Percentiles rank a stretch among this genome's conserved stretches.
Conservation (phyloP, 2,329 filamentous ascomycete species). For the Verticillium nonalfalfae region DNA sequence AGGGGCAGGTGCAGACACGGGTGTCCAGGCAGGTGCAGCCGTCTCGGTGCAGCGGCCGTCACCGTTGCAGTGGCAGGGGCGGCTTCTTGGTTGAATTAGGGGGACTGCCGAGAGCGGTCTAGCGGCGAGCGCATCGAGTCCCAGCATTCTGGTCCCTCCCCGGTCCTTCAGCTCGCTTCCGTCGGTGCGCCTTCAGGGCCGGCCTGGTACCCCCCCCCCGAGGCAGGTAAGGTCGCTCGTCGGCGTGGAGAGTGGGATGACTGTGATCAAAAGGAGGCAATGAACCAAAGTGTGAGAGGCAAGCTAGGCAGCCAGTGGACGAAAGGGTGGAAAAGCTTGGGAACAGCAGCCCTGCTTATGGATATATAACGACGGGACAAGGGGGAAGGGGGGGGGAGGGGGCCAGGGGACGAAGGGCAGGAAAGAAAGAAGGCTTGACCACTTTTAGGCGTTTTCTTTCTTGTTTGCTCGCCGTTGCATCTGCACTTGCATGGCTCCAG, state of each 20-base stretch:
- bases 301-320: no score
- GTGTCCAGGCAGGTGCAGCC: slow-evolving; percentile 2
- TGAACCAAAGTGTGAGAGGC: no score
- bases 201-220: no score
- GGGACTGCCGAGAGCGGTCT: slow-evolving; percentile 3
- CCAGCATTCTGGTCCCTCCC: slow-evolving; percentile 6
- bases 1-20: slow-evolving; percentile 11
- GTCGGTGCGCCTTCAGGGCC: not conserved
- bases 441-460: not conserved
- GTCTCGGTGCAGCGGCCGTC: not conserved
- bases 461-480: not conserved
- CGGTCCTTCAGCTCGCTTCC: not conserved
- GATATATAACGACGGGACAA: not conserved
- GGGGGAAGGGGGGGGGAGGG: not conserved
- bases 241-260: no score
- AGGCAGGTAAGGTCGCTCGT: no score
- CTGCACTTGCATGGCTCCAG: not conserved
- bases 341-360: no score
- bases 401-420: not conserved
- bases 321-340: no score
- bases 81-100: not conserved
- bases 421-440: not conserved
- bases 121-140: slow-evolving; percentile 3
- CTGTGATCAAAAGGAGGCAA: no score
- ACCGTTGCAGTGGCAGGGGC: not conserved